phyloP scores from a whole-genome alignment of 371 early-diverging fungal genomes.

The Coemansia sp. region DNA sequence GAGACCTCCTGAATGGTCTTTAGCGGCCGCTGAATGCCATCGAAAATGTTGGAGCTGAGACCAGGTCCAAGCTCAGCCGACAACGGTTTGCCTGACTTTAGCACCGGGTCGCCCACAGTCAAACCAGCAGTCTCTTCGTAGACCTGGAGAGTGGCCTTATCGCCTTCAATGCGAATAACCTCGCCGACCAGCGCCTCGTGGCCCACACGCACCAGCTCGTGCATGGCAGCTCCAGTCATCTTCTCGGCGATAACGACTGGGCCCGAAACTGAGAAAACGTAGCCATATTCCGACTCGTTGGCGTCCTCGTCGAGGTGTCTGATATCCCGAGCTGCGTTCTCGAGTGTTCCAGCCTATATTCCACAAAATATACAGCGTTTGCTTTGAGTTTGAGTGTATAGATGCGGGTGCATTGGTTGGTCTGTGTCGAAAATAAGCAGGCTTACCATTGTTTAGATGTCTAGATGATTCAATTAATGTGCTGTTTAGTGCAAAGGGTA shows the following conservation, averaged over 20 bases:
- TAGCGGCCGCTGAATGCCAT: conserved; percentile 99
- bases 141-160: conserved; percentile 99
- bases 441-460: conserved; percentile 21
- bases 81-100: conserved; percentile 96
- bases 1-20: conserved; percentile 93
- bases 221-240: conserved; percentile 99
- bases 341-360: conserved; percentile 76
- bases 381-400: neutral
- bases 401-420: neutral
- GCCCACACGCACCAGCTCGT: conserved; percentile 99
- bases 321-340: conserved; percentile 73
- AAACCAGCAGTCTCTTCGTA: conserved; percentile 99
- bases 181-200: conserved; percentile 98
- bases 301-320: conserved; percentile 77
- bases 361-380: neutral
- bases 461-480: neutral
- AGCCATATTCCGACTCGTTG: conserved; percentile 86
- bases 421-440: neutral
- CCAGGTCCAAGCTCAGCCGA: conserved; percentile 99
- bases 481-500: neutral
- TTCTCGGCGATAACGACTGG: conserved; percentile 99
- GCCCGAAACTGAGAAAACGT: conserved; percentile 97
- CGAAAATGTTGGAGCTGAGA: conserved; percentile 98
- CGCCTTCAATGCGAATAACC: conserved; percentile 99
- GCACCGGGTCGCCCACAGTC: conserved; percentile 98